Percentiles rank a stretch among this genome's conserved stretches.
These are phyloP conservation scores for Excoecaria cochinchinensis DNA, from an alignment of 345 rosid species.

Conservation along the genomic window DNA sequence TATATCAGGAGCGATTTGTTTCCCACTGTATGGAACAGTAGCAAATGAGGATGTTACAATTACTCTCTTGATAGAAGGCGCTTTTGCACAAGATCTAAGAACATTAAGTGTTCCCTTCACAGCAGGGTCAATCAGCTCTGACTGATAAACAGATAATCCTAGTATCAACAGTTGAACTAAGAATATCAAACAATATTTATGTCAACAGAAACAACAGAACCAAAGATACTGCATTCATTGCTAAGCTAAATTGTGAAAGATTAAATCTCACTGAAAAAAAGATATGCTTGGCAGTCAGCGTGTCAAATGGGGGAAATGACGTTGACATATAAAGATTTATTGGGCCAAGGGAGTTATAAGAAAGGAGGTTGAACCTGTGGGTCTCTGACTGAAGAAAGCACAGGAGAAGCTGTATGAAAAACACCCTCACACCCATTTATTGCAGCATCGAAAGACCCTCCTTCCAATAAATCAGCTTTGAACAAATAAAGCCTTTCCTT, in stretches of 20 bases:
- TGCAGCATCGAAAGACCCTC: constrained; percentile 15
- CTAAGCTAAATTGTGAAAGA: background rate
- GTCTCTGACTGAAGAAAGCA: background rate
- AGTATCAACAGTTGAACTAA: too few species aligned
- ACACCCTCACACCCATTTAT: constrained; percentile 25
- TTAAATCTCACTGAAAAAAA: too few species aligned
- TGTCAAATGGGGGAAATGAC: too few species aligned
- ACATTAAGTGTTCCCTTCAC: constrained; percentile 24
- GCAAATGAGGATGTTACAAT: constrained; percentile 19
- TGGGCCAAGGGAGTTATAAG: background rate
- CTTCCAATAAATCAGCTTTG: constrained; percentile 18
- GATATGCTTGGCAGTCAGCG: too few species aligned
- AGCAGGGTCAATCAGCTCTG: constrained; percentile 17
- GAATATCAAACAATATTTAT: too few species aligned
- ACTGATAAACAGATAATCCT: background rate
- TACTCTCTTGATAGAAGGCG: constrained; percentile 19
- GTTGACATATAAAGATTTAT: background rate
- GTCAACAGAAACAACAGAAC: too few species aligned
- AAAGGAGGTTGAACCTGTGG: constrained; percentile 14
- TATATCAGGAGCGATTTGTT: constrained; percentile 13
- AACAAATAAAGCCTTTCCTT: constrained; percentile 11
- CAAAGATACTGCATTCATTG: too few species aligned
- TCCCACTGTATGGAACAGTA: constrained; percentile 6
- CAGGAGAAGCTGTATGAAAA: constrained; percentile 24
- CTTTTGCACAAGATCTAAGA: constrained; percentile 22